phyloP scores from a whole-genome alignment of 2,329 filamentous ascomycete species.

The Orbilia ellipsospora region DNA sequence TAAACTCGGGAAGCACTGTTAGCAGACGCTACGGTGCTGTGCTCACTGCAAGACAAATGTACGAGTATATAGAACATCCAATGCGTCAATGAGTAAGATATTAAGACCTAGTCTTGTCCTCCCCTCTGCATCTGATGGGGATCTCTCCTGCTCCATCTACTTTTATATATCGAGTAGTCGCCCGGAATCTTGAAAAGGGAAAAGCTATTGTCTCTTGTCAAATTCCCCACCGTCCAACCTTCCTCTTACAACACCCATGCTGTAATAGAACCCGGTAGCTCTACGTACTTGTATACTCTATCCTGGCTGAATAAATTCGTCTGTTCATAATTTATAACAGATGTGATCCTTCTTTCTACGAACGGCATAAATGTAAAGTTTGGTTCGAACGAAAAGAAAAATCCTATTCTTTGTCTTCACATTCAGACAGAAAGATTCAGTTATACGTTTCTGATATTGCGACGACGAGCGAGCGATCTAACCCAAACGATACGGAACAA shows the following conservation, averaged over 20 bases:
- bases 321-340: not conserved
- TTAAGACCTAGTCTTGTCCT: slow-evolving; percentile 37
- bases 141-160: slow-evolving; percentile 1
- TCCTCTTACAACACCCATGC: slow-evolving; percentile 37
- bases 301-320: not conserved
- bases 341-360: too few species aligned
- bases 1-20: too few species aligned
- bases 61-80: not conserved
- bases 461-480: not conserved
- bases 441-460: too few species aligned
- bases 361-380: too few species aligned
- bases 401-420: too few species aligned
- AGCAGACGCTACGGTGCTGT: too few species aligned
- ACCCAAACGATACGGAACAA: not conserved
- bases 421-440: too few species aligned
- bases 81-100: slow-evolving; percentile 7
- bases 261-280: slow-evolving; percentile 18
- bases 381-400: too few species aligned
- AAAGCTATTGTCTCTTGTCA: slow-evolving; percentile 7
- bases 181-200: slow-evolving; percentile 20
- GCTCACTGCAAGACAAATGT: too few species aligned
- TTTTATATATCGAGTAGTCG: slow-evolving; percentile 38
- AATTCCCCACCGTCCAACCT: slow-evolving; percentile 17
- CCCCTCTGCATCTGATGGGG: slow-evolving; percentile 11
- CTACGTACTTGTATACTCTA: not conserved